Conservation (phyloP, 1,284 basidiomycete genomes). For the Grifola frondosa region DNA sequence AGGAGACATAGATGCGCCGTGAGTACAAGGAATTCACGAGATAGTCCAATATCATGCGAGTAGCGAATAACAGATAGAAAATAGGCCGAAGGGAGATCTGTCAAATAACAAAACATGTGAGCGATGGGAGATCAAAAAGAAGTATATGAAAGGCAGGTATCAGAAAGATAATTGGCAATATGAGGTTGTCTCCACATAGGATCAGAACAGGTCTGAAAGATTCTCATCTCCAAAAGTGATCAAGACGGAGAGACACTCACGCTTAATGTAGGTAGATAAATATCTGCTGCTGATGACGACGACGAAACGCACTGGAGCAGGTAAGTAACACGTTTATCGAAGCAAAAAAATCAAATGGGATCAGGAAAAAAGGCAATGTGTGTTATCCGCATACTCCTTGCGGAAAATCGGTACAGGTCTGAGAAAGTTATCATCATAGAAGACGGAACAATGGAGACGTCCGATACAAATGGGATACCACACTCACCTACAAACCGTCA, state of each 20-base stretch:
- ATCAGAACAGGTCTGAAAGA: conserved; percentile 41
- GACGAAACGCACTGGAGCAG: background rate
- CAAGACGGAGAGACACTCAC: conserved; percentile 24
- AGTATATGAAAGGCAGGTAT: conserved; percentile 14
- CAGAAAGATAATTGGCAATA: conserved; percentile 37
- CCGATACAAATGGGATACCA: conserved; percentile 1
- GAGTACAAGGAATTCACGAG: too few relatives aligned
- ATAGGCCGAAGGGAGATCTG: too few relatives aligned
- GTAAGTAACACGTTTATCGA: background rate
- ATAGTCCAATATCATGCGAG: too few relatives aligned
- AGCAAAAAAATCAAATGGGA: background rate
- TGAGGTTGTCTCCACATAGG: conserved; percentile 33
- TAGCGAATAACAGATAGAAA: too few relatives aligned
- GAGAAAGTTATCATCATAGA: conserved; percentile 39
- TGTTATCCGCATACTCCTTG: conserved; percentile 33
- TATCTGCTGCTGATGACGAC: background rate
- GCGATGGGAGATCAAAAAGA: too few relatives aligned
- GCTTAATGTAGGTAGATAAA: background rate
- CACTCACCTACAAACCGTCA: conserved; percentile 26
- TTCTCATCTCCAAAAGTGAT: conserved; percentile 28
- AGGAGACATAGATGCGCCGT: too few relatives aligned
- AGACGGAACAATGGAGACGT: conserved; percentile 4
- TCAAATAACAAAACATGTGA: too few relatives aligned
- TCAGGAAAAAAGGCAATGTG: conserved; percentile 40
- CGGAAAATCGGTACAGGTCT: conserved; percentile 48